Evolutionary conservation across 2,329 filamentous ascomycete genomes (phyloP), one percentile per base, ranked within the genome.

Genomic region (Botrytis paeoniae): DNA sequence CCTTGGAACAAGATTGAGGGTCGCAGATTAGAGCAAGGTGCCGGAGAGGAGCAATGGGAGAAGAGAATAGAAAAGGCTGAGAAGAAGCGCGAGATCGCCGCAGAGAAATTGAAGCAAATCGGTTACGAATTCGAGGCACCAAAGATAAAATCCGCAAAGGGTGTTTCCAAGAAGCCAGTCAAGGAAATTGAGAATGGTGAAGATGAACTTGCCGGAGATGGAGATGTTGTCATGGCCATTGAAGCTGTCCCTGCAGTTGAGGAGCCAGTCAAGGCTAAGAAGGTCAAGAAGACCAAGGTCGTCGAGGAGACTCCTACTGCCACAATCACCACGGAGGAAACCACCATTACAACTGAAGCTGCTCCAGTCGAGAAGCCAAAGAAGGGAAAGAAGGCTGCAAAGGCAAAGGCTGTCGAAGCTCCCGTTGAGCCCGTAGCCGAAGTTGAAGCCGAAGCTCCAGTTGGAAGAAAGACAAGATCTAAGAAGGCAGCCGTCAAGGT

Each of bases 1-100:
- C 95, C 96, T 32, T 92, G 93, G 87, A 96, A 94, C 83, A 93
- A 93, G 84, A 92, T 98, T 81, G 92, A 92, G 74, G 93, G 93
- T 68, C 86, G 89, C 78, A 88, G 89, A 78, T 86, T 98, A 76
- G 89, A 91, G 79, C 89, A 91, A 80, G 92, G 93, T 60, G 88
- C 89, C 77, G 89, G 91, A 32, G 89, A 94, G 80, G 89, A 91
- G 51, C 85, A 86, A n/a, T 99, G 96, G 96, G 86, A 90, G 74
- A 89, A 89, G 83, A 92, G 91, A 81, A 89, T 96, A 71, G 84
- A 86, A 71, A 89, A 88, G 78, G 95, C 97, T 85, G 88, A 92
- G 82, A 86, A 88, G 81, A 91, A 89, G 82, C 87, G 96, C 71
- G 83, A 85, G 54, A 86, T 86, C 76, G 92, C 93, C 83, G 89